Evolutionary conservation across 192 early-diverging fungal genomes (phyloP), one percentile per base, ranked within the genome.

Genomic region (Pilaira anomala): DNA sequence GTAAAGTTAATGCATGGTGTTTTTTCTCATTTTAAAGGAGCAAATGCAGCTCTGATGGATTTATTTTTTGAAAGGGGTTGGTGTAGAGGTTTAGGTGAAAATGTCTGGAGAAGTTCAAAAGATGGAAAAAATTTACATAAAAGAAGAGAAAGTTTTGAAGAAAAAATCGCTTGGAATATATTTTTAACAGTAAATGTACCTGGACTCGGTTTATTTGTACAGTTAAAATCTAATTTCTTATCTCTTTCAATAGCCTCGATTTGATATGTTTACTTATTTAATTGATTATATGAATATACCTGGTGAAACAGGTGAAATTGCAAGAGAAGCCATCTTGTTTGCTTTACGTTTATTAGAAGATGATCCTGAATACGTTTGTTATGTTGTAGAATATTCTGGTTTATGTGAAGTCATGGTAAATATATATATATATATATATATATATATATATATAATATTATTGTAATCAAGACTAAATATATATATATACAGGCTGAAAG

Each of bases 271-370:
- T 44, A 69, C 58, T 13, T 59, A 62, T 40, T 42, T 75, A 14
- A 69, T 75, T 44, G 73, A 75, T n/a, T 75, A 67, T 33, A 68
- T 75, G 64, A 69, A 70, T 55, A 63, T 75, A 22, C 73, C 73
- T 25, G 73, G 73, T 30, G 73, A 75, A 63, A 75, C 73, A 0
- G 68, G 73, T 50, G 68, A 75, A 26, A 75, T 70, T 52, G 73
- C 73, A n/a, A 45, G 73, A 22, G 73, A 75, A 46, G 67, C 73
- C 3, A 69, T 75, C n/a, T 57, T 75, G 9, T 70, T 75, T 66
- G 73, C 73, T 9, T 52, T 75, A 21, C 30, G 68, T 16, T 29
- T 75, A 46, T 46, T 75, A 64, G 62, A 69, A 11, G 68, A 63
- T 3, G 73, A 75, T 33, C 73, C 73, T 5, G 73, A 75, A 59